These are phyloP conservation scores for Syzygium aqueum DNA, from an alignment of 345 rosid species.

Conservation along the genomic window DNA sequence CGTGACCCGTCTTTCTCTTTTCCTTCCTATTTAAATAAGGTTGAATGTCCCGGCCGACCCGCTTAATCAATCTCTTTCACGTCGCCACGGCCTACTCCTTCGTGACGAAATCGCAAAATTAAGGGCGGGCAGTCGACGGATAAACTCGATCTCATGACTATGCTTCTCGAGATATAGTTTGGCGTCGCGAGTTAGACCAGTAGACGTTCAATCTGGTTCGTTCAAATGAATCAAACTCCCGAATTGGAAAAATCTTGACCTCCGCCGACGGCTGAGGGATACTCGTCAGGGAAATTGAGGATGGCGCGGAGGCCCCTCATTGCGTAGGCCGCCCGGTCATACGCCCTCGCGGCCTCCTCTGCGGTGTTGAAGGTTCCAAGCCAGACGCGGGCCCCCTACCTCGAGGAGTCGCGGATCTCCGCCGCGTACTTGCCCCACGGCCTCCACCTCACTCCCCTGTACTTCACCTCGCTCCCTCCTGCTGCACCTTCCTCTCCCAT, in stretches of 20 bases:
- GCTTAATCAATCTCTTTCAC: neutral
- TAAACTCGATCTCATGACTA: neutral
- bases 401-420: slow-evolving; percentile 72
- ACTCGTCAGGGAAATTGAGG: slow-evolving; percentile 70
- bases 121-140: neutral
- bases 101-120: neutral
- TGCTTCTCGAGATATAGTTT: neutral
- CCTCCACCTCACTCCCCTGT: slow-evolving; percentile 30
- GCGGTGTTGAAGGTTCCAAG: slow-evolving; percentile 74
- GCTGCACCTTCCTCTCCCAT: neutral
- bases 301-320: slow-evolving; percentile 61
- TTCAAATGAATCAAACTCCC: neutral
- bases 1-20: neutral
- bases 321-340: slow-evolving; percentile 64
- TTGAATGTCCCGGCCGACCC: neutral
- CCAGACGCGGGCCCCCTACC: slow-evolving; percentile 69
- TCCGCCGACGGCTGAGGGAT: slow-evolving; percentile 13
- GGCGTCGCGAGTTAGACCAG: neutral
- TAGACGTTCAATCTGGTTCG: neutral
- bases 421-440: slow-evolving; percentile 93
- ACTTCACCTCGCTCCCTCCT: neutral
- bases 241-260: neutral
- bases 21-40: neutral
- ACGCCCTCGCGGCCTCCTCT: slow-evolving; percentile 77
- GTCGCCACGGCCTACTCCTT: neutral